Percentiles rank a stretch among this genome's conserved stretches.
These are phyloP conservation scores for Gliomastix tumulicola DNA, from an alignment of 2,329 filamentous ascomycete species.

Conservation along the genomic window DNA sequence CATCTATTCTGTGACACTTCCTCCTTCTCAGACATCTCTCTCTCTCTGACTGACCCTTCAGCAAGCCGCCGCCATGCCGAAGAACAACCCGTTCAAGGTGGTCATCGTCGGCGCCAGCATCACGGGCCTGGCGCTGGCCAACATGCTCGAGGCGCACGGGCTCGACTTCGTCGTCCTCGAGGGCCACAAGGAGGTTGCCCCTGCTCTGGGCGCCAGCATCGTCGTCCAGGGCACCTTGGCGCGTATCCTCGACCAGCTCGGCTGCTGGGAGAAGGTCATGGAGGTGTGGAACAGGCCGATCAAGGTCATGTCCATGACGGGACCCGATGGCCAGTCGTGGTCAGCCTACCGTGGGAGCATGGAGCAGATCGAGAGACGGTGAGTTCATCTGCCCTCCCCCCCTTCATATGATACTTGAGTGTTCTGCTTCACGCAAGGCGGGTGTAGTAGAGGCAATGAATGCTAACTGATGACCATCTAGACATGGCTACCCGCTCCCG, in stretches of 20 bases:
- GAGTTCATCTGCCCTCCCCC: no score
- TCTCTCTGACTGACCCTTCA: neutral
- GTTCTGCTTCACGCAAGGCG: no score
- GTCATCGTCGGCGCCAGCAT: constrained; percentile 39
- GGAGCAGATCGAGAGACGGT: no score
- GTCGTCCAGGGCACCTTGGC: constrained; percentile 32
- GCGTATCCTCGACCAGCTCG: constrained; percentile 41
- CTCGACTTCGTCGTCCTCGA: constrained; percentile 45
- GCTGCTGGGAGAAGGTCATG: constrained; percentile 17
- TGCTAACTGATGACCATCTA: no score
- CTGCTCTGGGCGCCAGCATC: constrained; percentile 37
- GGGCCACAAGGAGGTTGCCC: constrained; percentile 28
- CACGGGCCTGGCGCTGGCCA: constrained; percentile 23
- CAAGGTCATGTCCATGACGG: no score
- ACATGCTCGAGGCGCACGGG: constrained; percentile 29
- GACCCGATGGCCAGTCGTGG: no score
- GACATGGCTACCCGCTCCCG: constrained; percentile 38
- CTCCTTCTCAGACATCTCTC: no score
- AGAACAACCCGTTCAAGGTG: constrained; percentile 2
- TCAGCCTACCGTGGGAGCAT: no score
- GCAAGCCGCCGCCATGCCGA: neutral
- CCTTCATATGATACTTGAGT: no score
- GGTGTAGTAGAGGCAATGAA: no score
- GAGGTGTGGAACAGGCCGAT: no score
- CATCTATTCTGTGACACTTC: no score